Evolutionary conservation across 2,329 filamentous ascomycete species (phyloP).

Genomic region (Seiridium unicorne): DNA sequence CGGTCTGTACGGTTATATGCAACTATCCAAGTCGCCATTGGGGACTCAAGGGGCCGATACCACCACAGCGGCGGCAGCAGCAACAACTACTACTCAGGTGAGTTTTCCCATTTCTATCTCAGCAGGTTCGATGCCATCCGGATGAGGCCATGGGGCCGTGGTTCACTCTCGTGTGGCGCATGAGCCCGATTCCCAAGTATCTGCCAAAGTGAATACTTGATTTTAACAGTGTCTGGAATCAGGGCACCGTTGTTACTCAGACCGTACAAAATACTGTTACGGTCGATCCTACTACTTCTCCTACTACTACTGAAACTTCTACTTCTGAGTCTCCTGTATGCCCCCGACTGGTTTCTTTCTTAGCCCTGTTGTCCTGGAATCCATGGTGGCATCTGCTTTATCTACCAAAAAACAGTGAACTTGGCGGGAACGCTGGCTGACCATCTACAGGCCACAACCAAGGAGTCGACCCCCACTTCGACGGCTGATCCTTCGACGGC

Average conservation of each 20-base stretch:
- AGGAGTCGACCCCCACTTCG: conserved; percentile 4
- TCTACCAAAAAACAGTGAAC: not conserved
- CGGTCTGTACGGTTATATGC: conserved; percentile 65
- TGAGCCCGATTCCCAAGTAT: not conserved
- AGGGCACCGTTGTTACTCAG: conserved; percentile 26
- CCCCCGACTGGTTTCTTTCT: conserved; percentile 14
- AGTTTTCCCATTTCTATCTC: conserved; percentile 18
- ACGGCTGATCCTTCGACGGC: conserved; percentile 17
- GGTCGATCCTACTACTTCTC: conserved; percentile 20
- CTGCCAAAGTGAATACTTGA: conserved; percentile 2
- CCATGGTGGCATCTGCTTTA: conserved; percentile 3
- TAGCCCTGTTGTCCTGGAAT: conserved; percentile 5
- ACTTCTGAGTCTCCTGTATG: conserved; percentile 25
- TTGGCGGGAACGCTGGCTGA: not conserved
- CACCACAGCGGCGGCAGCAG: conserved; percentile 18
- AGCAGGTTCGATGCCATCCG: not conserved
- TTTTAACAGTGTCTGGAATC: conserved; percentile 26
- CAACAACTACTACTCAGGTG: conserved; percentile 20
- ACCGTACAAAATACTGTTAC: conserved; percentile 35
- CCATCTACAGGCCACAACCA: no score
- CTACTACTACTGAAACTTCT: conserved; percentile 16
- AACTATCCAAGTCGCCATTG: conserved; percentile 49
- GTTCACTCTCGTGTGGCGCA: not conserved
- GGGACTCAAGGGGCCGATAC: conserved; percentile 48
- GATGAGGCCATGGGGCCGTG: not conserved